A percentile compares a stretch with the other conserved stretches of the same genome.
Evolutionary conservation across 164 flowering plant genomes (phyloP).

Genomic region (Berberis vulgaris): DNA sequence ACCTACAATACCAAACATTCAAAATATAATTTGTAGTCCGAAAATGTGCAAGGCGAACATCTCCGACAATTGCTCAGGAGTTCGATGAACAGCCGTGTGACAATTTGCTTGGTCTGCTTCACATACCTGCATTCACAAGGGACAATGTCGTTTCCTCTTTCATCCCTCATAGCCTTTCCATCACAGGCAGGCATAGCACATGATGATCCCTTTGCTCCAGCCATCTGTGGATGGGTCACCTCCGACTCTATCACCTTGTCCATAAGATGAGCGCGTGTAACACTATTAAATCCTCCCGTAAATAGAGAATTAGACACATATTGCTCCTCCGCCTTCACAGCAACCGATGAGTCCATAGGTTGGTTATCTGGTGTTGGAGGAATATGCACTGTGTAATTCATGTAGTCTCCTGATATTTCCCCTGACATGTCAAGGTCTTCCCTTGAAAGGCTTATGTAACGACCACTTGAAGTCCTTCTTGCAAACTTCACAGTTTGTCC

Average conservation of each 20-base stretch:
- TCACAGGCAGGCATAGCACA: constrained; percentile 60
- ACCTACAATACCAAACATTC: constrained; percentile 18
- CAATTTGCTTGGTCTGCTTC: neutral
- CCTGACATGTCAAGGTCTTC: constrained; percentile 70
- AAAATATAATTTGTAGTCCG: neutral
- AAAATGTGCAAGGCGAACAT: too few relatives aligned
- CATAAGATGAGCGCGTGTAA: constrained; percentile 64
- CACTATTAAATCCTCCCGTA: constrained; percentile 68
- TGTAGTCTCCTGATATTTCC: constrained; percentile 54
- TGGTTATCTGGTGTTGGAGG: constrained; percentile 75
- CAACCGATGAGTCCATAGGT: constrained; percentile 59
- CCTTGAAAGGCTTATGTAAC: constrained; percentile 53
- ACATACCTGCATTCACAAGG: constrained; percentile 66
- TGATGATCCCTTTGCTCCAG: constrained; percentile 46
- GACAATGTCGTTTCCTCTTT: constrained; percentile 40
- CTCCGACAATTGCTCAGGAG: too few relatives aligned
- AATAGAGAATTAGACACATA: constrained; percentile 62
- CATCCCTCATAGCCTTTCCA: constrained; percentile 61
- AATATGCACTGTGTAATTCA: constrained; percentile 68
- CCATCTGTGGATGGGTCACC: constrained; percentile 57
- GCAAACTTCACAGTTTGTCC: constrained; percentile 61
- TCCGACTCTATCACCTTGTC: constrained; percentile 68
- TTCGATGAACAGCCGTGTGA: too few relatives aligned
- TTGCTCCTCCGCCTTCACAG: constrained; percentile 62
- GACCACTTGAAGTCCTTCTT: constrained; percentile 56